phyloP scores from a whole-genome alignment of 495 filamentous ascomycete species.

The Aspergillus heteromorphus region DNA sequence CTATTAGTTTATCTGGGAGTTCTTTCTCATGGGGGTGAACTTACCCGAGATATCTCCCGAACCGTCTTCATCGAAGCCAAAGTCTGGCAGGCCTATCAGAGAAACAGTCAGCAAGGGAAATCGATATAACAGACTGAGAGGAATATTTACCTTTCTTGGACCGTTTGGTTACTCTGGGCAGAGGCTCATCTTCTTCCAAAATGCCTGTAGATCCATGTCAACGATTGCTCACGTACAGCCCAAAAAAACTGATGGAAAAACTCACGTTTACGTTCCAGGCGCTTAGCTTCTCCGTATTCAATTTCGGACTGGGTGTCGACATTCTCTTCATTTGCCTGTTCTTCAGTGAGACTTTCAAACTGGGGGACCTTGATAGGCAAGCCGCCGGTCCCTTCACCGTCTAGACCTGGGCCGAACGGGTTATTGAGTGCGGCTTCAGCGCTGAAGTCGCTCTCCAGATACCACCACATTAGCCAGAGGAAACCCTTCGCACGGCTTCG shows the following conservation, averaged over 20 bases:
- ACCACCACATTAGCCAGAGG: conserved; percentile 98
- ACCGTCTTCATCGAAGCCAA: conserved; percentile 34
- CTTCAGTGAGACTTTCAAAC: conserved; percentile 69
- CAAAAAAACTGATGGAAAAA: conserved; percentile 1
- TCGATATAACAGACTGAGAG: conserved; percentile 18
- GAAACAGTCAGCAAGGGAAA: not conserved
- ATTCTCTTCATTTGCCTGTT: conserved; percentile 78
- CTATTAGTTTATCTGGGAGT: not conserved
- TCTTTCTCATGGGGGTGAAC: not conserved
- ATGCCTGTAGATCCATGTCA: conserved; percentile 30
- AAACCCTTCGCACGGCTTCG: conserved; percentile 81
- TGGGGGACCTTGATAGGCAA: conserved; percentile 75
- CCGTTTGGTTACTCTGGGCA: conserved; percentile 51
- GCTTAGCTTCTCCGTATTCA: conserved; percentile 80
- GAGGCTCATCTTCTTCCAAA: conserved; percentile 59
- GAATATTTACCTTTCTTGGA: conserved; percentile 47
- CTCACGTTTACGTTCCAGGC: conserved; percentile 71
- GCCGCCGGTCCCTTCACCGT: conserved; percentile 52
- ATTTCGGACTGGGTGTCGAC: conserved; percentile 83
- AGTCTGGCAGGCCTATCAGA: conserved; percentile 19
- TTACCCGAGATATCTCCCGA: conserved; percentile 28
- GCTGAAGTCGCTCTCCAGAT: conserved; percentile 93
- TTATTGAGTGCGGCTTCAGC: conserved; percentile 77
- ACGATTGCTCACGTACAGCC: not conserved
- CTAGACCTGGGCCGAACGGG: conserved; percentile 78